Percentiles rank a stretch among this genome's conserved stretches.
These are phyloP conservation scores for Sideroxylon spinosum DNA, from an alignment of 179 eudicot species.

Conservation along the genomic window DNA sequence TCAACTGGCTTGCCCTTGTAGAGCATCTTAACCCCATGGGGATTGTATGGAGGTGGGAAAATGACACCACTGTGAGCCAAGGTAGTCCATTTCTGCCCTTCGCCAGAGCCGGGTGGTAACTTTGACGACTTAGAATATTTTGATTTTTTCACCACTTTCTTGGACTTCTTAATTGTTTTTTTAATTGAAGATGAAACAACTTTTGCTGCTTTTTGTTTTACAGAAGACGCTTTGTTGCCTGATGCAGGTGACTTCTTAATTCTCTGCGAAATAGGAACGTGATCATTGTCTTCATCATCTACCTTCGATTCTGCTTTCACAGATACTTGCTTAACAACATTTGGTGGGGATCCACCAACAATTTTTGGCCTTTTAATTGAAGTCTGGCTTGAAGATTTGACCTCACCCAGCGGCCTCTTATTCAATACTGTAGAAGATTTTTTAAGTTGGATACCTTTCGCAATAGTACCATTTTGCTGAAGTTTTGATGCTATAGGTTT, in stretches of 20 bases:
- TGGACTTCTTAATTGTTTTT: conserved; percentile 49
- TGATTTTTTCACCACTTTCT: conserved; percentile 56
- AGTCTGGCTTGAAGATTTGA: conserved; percentile 43
- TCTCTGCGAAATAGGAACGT: conserved; percentile 68
- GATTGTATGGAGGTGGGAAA: conserved; percentile 88
- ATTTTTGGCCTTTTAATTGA: conserved; percentile 59
- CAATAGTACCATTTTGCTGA: conserved; percentile 67
- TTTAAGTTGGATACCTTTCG: conserved; percentile 40
- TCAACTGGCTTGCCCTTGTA: conserved; percentile 79
- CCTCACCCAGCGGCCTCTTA: conserved; percentile 62
- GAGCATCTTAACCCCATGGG: conserved; percentile 86
- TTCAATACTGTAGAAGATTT: conserved; percentile 35
- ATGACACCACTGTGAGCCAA: conserved; percentile 91
- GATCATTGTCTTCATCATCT: conserved; percentile 57
- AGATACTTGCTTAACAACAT: conserved; percentile 39
- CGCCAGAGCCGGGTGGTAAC: conserved; percentile 84
- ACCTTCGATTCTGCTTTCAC: conserved; percentile 43
- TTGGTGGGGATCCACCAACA: conserved; percentile 41
- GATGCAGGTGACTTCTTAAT: conserved; percentile 54
- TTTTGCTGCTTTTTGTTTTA: conserved; percentile 40
- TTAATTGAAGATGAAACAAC: conserved; percentile 49
- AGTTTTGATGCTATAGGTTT: conserved; percentile 47
- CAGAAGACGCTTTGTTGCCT: conserved; percentile 43
- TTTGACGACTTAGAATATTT: conserved; percentile 66
- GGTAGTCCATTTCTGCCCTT: conserved; percentile 94